Percentiles rank a stretch among this genome's conserved stretches.
Evolutionary conservation across 805 yeast genomes (phyloP).

Genomic region (Yueomyces sinensis): DNA sequence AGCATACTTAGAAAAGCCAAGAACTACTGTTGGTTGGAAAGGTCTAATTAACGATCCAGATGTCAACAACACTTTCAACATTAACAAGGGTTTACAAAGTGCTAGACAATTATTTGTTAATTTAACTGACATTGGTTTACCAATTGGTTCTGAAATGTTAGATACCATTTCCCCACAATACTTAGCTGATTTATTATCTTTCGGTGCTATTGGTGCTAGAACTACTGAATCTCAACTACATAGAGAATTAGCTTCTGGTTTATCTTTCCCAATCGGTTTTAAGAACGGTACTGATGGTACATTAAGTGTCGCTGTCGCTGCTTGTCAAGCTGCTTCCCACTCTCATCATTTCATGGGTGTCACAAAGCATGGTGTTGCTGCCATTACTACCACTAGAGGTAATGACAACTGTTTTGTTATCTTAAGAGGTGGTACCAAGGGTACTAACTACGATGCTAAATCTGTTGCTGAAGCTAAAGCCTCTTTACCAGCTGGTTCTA

Average conservation of each 20-base stretch:
- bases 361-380: slow-evolving; percentile 92
- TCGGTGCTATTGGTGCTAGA: slow-evolving; percentile 98
- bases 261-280: slow-evolving; percentile 97
- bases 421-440: slow-evolving; percentile 88
- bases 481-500: slow-evolving; percentile 26
- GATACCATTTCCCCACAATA: slow-evolving; percentile 97
- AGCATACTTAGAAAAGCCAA: slow-evolving; percentile 94
- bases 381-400: slow-evolving; percentile 92
- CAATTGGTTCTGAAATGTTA: slow-evolving; percentile 95
- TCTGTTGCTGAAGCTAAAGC: slow-evolving; percentile 56
- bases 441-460: slow-evolving; percentile 77
- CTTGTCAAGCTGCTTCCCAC: slow-evolving; percentile 80
- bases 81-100: slow-evolving; percentile 86
- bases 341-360: slow-evolving; percentile 92
- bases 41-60: slow-evolving; percentile 97
- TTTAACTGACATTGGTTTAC: slow-evolving; percentile 67
- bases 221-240: slow-evolving; percentile 97
- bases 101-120: slow-evolving; percentile 72
- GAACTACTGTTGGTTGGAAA: slow-evolving; percentile 99
- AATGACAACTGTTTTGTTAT: slow-evolving; percentile 83
- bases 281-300: slow-evolving; percentile 97
- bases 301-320: slow-evolving; percentile 88
- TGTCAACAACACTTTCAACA: slow-evolving; percentile 81
- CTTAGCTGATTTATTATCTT: slow-evolving; percentile 80
- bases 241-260: slow-evolving; percentile 92